Evolutionary conservation across 768 basidiomycete genomes (phyloP).

Genomic region (Crassisporium funariophilum): DNA sequence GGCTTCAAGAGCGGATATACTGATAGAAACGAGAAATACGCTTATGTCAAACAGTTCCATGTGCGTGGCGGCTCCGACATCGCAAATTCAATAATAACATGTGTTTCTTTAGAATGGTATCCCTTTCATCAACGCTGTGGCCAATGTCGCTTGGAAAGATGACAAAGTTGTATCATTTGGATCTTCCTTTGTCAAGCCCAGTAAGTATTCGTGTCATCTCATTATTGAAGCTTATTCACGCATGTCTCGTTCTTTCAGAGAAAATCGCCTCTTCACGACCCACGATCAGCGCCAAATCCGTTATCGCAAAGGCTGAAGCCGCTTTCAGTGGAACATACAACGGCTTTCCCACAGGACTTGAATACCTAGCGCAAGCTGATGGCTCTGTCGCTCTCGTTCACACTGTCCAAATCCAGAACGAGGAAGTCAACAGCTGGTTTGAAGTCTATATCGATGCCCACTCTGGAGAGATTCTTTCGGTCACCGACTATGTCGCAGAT

Average conservation of each 20-base stretch:
- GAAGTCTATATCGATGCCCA: conserved; percentile 60
- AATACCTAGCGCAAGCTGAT: conserved; percentile 42
- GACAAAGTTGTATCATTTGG: conserved; percentile 33
- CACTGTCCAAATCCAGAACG: conserved; percentile 35
- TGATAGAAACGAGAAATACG: conserved; percentile 13
- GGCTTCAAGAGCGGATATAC: conserved; percentile 17
- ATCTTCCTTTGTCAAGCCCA: conserved; percentile 33
- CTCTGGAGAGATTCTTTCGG: conserved; percentile 46
- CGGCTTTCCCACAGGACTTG: conserved; percentile 32
- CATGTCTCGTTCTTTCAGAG: conserved; percentile 8
- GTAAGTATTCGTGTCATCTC: conserved; percentile 28
- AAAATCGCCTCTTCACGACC: conserved; percentile 36
- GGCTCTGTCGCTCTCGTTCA: conserved; percentile 40
- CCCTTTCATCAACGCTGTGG: conserved; percentile 31
- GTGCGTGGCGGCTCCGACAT: conserved; percentile 4
- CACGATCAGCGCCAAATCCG: conserved; percentile 31
- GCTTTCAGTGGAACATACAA: conserved; percentile 40
- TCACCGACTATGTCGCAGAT: conserved; percentile 52
- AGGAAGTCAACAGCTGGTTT: conserved; percentile 43
- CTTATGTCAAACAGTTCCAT: conserved; percentile 20
- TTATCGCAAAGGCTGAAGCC: conserved; percentile 35
- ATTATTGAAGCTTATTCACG: conserved; percentile 6
- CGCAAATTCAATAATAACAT: background rate
- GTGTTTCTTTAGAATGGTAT: conserved; percentile 7
- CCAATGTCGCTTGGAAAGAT: conserved; percentile 33